phyloP scores from a whole-genome alignment of 345 rosid species.

The Cardamine occulta region DNA sequence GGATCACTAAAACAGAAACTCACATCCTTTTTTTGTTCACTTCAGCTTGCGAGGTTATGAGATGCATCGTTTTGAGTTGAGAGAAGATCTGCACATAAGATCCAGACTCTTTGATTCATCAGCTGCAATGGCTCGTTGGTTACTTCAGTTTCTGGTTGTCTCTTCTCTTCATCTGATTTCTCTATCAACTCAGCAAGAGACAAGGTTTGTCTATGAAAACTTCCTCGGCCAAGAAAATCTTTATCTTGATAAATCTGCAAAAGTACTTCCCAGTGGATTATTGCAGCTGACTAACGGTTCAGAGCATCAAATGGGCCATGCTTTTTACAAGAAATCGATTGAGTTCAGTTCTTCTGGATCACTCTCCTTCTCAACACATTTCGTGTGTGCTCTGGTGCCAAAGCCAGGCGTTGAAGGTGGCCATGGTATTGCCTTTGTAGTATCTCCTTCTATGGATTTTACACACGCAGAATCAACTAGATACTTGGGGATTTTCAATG shows the following conservation, averaged over 20 bases:
- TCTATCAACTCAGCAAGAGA: conserved; percentile 39
- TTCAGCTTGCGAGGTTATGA: conserved; percentile 33
- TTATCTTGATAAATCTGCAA: conserved; percentile 44
- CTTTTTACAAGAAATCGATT: conserved; percentile 53
- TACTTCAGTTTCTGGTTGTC: conserved; percentile 31
- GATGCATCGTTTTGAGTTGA: conserved; percentile 22
- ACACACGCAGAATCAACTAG: conserved; percentile 13
- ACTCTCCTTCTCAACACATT: conserved; percentile 47
- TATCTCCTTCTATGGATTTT: conserved; percentile 45
- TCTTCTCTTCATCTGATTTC: conserved; percentile 36
- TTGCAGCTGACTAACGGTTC: conserved; percentile 56
- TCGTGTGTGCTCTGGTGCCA: conserved; percentile 50
- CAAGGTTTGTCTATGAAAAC: conserved; percentile 52
- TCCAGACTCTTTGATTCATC: conserved; percentile 39
- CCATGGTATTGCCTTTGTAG: conserved; percentile 52
- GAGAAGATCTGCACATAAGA: conserved; percentile 23
- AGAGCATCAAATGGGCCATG: conserved; percentile 46
- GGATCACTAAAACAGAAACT: conserved; percentile 34
- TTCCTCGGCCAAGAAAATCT: conserved; percentile 42
- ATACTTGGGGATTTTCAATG: conserved; percentile 60
- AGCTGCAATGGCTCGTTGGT: conserved; percentile 27
- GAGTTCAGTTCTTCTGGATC: conserved; percentile 50
- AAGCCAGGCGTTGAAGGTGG: conserved; percentile 47
- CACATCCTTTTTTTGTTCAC: conserved; percentile 11
- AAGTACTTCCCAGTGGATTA: conserved; percentile 50